Evolutionary conservation across 768 basidiomycete species (phyloP), one percentile per base, ranked within the genome.

Genomic region (Suillus cothurnatus): DNA sequence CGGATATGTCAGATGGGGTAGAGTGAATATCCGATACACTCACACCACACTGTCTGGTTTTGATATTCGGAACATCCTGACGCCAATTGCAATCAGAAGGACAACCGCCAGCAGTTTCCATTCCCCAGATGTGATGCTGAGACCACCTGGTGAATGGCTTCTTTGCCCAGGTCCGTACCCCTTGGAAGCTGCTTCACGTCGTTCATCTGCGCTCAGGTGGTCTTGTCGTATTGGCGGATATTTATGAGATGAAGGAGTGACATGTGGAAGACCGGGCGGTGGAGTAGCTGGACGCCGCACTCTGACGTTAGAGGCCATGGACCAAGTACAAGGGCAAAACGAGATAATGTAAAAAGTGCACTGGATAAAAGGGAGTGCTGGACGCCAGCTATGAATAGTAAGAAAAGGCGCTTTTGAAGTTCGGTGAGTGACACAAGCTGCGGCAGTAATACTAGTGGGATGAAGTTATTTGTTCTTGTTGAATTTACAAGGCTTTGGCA

Each of bases 1-100:
- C 23, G 32, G 17, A 28, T 66, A 53, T 5, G 55, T 39, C 38
- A 61, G 17, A 34, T 43, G 17, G 2, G n/a, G 38, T 12, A 34
- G 39, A 5, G 32, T 64, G n/a, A 72, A 64, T 45, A 28, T 36
- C 8, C 43, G 38, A 6, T 15, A 14, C 4, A 85, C 93, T 81
- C 69, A 96, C 94, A 99, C 97, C 49, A 99, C 94, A 71, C 94
- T 95, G 64, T 88, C 84, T 0, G 97, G 97, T 72, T 88, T 87
- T 49, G 91, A 93, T 52, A 99, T 80, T 61, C 90, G 86, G 79
- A 91, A 97, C 64, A 96, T 76, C 56, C 97, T 85, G n/a, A 98
- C 93, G n/a, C 81, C 85, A 8, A 82, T 76, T 1, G 94, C 95
- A 58, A 97, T 72, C 11, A 94, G 65, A 38, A 89, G 79, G 61